phyloP scores from a whole-genome alignment of 2,329 filamentous ascomycete genomes.

The Sarocladiaceae sp. region DNA sequence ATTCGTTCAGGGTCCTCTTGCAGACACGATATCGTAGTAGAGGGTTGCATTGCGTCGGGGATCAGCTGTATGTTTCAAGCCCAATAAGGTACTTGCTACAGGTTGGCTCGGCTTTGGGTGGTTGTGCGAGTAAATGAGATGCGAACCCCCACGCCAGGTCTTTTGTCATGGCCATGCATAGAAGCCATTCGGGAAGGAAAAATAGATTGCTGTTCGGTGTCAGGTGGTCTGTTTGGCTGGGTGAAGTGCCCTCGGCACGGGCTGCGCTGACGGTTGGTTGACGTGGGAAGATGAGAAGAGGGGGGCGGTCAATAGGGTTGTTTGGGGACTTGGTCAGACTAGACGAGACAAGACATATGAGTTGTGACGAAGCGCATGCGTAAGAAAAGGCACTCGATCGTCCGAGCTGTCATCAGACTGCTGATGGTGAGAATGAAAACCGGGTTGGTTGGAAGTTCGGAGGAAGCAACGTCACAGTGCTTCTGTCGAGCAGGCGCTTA shows the following conservation, averaged over 20 bases:
- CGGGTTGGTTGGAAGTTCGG: no score
- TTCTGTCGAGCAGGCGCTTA: background rate
- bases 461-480: constrained; percentile 4
- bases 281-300: background rate
- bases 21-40: constrained; percentile 1
- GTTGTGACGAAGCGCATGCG: constrained; percentile 43
- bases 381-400: no score
- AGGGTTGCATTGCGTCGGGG: constrained; percentile 7
- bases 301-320: background rate
- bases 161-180: constrained; percentile 6
- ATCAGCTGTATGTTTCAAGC: constrained; percentile 7
- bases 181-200: background rate
- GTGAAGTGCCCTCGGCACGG: background rate
- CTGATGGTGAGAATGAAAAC: no score
- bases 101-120: no score
- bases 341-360: background rate
- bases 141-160: background rate
- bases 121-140: background rate
- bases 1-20: background rate
- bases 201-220: constrained; percentile 6
- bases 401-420: no score
- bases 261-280: background rate
- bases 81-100: background rate
- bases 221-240: background rate
- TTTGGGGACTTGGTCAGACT: background rate